These are phyloP conservation scores for Pleurotus eryngii DNA, from an alignment of 768 basidiomycete species.

Conservation along the genomic window DNA sequence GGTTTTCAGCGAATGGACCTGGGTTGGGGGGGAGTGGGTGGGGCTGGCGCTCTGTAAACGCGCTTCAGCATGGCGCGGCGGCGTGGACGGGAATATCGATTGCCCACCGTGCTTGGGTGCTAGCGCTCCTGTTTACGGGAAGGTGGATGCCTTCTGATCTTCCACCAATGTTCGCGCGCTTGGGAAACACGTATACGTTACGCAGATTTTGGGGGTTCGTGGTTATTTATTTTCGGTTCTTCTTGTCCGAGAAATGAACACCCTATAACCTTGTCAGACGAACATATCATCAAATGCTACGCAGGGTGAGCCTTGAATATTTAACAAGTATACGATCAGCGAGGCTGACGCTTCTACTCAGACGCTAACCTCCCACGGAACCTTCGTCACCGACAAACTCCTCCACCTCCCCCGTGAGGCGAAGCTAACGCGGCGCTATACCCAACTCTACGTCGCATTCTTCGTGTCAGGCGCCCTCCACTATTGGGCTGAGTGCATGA, in stretches of 20 bases:
- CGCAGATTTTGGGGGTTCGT: slow-evolving; percentile 32
- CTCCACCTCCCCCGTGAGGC: slow-evolving; percentile 8
- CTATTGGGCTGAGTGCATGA: slow-evolving; percentile 17
- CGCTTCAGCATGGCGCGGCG: background rate
- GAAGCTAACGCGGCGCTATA: slow-evolving; percentile 18
- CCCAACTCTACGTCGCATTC: slow-evolving; percentile 29
- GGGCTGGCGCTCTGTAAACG: background rate
- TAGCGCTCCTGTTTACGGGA: background rate
- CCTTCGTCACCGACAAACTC: background rate
- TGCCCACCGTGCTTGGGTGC: background rate
- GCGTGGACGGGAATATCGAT: background rate
- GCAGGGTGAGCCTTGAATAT: slow-evolving; percentile 13
- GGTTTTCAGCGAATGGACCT: background rate
- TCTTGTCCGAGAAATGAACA: background rate
- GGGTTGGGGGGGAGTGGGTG: background rate
- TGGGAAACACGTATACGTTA: slow-evolving; percentile 24
- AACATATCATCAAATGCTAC: slow-evolving; percentile 29
- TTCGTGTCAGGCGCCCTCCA: slow-evolving; percentile 28
- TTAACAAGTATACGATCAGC: too few species aligned
- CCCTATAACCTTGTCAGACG: slow-evolving; percentile 13
- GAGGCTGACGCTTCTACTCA: slow-evolving; percentile 11
- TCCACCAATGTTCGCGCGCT: slow-evolving; percentile 24
- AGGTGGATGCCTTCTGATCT: slow-evolving; percentile 19
- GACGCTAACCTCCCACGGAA: background rate
- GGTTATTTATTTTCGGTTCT: background rate